A percentile compares a stretch with the other conserved stretches of the same genome.
Conservation (phyloP, 129 eudicot species). For the Lactuca saligna region DNA sequence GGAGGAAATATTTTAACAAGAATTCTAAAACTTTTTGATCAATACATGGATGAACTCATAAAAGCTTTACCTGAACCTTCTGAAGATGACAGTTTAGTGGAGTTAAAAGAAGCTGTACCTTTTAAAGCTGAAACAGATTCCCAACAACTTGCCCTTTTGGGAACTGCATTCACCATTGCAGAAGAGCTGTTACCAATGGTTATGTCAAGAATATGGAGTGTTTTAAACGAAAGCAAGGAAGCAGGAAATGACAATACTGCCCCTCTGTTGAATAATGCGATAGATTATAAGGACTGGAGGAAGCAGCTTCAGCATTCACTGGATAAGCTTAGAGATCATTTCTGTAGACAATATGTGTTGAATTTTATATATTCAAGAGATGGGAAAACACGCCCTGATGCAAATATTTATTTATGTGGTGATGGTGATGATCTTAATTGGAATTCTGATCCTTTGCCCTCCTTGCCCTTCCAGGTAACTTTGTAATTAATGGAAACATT, state of each 20-base stretch:
- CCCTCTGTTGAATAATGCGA: conserved; percentile 37
- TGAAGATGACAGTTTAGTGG: conserved; percentile 79
- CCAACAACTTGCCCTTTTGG: conserved; percentile 81
- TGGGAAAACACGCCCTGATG: conserved; percentile 79
- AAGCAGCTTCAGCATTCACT: conserved; percentile 86
- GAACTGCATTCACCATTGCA: conserved; percentile 85
- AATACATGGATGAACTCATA: conserved; percentile 77
- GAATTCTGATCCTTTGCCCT: conserved; percentile 89
- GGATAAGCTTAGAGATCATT: conserved; percentile 88
- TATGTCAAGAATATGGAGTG: conserved; percentile 67
- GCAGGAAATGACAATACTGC: conserved; percentile 43
- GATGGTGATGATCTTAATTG: conserved; percentile 55
- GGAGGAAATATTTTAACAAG: conserved; percentile 79
- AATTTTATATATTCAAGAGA: conserved; percentile 85
- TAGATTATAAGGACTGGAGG: conserved; percentile 92
- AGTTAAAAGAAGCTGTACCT: conserved; percentile 72
- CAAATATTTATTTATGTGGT: conserved; percentile 69
- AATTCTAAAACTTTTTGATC: conserved; percentile 74
- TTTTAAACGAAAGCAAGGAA: conserved; percentile 70
- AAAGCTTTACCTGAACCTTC: conserved; percentile 81
- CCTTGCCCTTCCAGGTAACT: conserved; percentile 90
- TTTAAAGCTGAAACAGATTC: conserved; percentile 96
- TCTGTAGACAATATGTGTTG: conserved; percentile 85
- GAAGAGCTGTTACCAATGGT: conserved; percentile 92
- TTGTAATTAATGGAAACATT: neutral